Conservation (phyloP, 805 yeast species). For the Yarrowia sp. region DNA sequence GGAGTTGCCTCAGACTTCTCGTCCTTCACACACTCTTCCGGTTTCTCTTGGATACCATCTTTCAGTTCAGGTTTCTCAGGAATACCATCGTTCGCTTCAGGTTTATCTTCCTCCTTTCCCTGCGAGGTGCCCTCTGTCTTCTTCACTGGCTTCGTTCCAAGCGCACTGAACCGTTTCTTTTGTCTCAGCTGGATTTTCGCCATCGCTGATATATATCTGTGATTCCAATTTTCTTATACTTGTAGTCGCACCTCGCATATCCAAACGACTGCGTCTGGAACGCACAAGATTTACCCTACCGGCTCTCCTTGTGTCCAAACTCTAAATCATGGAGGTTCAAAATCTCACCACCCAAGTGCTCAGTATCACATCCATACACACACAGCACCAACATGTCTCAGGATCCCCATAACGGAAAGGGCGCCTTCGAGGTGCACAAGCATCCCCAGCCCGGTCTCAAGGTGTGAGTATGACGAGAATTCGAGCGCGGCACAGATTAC, state of each 20-base stretch:
- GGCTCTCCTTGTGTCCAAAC: slow-evolving; percentile 4
- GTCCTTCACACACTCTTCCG: background rate
- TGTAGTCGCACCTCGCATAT: background rate
- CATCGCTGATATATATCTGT: background rate
- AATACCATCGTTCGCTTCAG: no score
- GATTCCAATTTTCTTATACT: no score
- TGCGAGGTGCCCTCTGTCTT: background rate
- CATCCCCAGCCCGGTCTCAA: slow-evolving; percentile 36
- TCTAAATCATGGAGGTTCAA: background rate
- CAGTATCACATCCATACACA: background rate
- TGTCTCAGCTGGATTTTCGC: slow-evolving; percentile 24
- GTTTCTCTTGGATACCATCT: background rate
- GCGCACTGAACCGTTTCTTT: slow-evolving; percentile 37
- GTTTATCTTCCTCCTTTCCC: no score
- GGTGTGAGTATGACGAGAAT: slow-evolving; percentile 13
- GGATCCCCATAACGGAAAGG: slow-evolving; percentile 38
- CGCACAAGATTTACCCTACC: slow-evolving; percentile 11
- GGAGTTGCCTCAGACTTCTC: background rate
- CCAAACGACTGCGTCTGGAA: background rate
- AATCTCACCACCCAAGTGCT: slow-evolving; percentile 29
- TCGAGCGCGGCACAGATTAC: background rate
- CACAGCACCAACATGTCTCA: slow-evolving; percentile 15
- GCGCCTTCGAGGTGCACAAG: slow-evolving; percentile 39
- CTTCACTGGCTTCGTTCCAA: slow-evolving; percentile 10
- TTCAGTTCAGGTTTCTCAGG: no score